Percentiles rank a stretch among this genome's conserved stretches.
Evolutionary conservation across 2,329 filamentous ascomycete genomes (phyloP).

Genomic region (Alternaria angustiovoidea): DNA sequence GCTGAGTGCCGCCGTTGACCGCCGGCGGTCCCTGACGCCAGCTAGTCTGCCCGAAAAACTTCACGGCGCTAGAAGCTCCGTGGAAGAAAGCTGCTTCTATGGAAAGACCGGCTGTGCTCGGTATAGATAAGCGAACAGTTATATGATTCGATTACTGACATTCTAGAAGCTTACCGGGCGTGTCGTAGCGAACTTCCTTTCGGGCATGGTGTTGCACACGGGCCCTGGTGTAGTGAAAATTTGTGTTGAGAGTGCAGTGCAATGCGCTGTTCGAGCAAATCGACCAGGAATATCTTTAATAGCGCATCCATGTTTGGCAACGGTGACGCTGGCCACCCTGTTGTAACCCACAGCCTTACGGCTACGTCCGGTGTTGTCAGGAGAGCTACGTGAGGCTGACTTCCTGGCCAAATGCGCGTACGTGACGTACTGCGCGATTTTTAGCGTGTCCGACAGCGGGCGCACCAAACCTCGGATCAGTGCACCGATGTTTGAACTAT

Average conservation of each 20-base stretch:
- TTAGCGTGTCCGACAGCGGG: slow-evolving; percentile 2
- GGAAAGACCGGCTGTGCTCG: background rate
- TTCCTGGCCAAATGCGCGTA: background rate
- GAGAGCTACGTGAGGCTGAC: background rate
- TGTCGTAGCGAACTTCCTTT: background rate
- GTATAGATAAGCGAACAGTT: slow-evolving; percentile 2
- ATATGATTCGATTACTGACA: slow-evolving; percentile 6
- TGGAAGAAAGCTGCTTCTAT: slow-evolving; percentile 12
- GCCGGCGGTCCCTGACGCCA: background rate
- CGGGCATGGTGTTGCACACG: background rate
- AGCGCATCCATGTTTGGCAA: background rate
- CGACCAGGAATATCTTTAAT: slow-evolving; percentile 2
- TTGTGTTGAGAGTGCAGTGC: slow-evolving; percentile 1
- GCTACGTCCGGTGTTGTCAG: slow-evolving; percentile 2
- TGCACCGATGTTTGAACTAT: background rate
- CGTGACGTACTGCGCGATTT: slow-evolving; percentile 4
- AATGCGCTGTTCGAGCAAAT: slow-evolving; percentile 1
- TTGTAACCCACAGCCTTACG: slow-evolving; percentile 2
- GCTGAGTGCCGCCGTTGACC: slow-evolving; percentile 4
- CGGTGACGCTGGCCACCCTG: background rate
- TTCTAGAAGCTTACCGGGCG: slow-evolving; percentile 4
- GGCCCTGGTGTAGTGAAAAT: slow-evolving; percentile 2
- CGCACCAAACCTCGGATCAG: background rate
- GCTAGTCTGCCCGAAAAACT: slow-evolving; percentile 8
- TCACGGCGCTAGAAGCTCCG: slow-evolving; percentile 13